Evolutionary conservation across 2,329 filamentous ascomycete genomes (phyloP), one percentile per base, ranked within the genome.

Genomic region (Volutella citrinella): DNA sequence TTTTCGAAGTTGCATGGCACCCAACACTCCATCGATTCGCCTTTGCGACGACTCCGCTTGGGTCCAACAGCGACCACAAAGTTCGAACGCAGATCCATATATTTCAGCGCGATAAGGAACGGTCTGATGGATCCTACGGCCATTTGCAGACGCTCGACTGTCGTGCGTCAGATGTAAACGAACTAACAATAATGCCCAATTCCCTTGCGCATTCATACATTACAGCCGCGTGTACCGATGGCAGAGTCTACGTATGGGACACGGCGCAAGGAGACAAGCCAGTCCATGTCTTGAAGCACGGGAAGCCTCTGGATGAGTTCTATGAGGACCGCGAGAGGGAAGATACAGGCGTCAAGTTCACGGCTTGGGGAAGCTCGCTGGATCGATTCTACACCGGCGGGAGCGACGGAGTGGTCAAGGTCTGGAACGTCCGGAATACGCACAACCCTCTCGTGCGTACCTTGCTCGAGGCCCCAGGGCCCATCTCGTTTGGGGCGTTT

Each of bases 1-100:
- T 82, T 3, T 83, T 83, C 27, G 79, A 83, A 47, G 73, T 82
- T 3, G 61, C 69, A 0, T 83, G 79, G 79, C 79, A 83, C 48
- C 78, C 79, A 0, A 65, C 51, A 0, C 61, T 72, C 27, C 57
- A 64, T 4, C 63, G 65, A 15, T 82, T 82, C 44, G 60, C 77
- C 6, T 76, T 69, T 5, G 78, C 77, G 3, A 81, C 76, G 0
- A 74, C 77, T 1, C 74, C 75, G 0, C 63, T 60, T 8, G 68
- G 68, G 10, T 55, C 62, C n/a, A 63, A 66, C 20, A 50, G 65
- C 5, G 66, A 74, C 18, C 55, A 66, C 15, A 47, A 63, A 6
- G 60, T 72, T 7, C 61, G 62, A 16, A 82, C 78, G 0, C 79
- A 82, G 51, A 65, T 82, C 13, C 71, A 77, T 19, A 51, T 82